phyloP scores from a whole-genome alignment of 768 basidiomycete genomes.

The Leccinum subgranulosum region DNA sequence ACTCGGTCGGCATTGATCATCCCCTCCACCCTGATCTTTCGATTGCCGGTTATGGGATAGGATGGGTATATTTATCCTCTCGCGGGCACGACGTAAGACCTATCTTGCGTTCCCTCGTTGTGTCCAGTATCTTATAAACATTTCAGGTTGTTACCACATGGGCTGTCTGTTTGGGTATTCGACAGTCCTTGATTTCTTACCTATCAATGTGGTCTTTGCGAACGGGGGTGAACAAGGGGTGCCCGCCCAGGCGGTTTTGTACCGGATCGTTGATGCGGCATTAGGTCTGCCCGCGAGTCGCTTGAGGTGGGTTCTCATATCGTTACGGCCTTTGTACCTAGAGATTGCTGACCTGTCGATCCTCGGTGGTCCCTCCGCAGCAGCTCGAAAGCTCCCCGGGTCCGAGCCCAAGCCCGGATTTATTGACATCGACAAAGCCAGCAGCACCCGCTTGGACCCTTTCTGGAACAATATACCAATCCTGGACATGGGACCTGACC shows the following conservation, averaged over 20 bases:
- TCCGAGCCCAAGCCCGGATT: neutral
- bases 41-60: slow-evolving; percentile 39
- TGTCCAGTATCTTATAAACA: neutral
- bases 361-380: too few species aligned
- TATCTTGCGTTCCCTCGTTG: neutral
- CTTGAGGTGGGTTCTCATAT: too few species aligned
- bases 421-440: neutral
- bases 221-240: too few species aligned
- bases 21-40: slow-evolving; percentile 19
- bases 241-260: too few species aligned
- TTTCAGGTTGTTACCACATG: neutral
- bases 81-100: slow-evolving; percentile 37
- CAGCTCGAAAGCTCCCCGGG: neutral
- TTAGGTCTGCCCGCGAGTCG: too few species aligned
- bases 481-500: slow-evolving; percentile 36
- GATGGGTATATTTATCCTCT: slow-evolving; percentile 39
- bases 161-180: neutral
- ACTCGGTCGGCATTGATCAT: slow-evolving; percentile 19
- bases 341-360: too few species aligned
- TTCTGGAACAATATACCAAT: slow-evolving; percentile 27
- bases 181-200: neutral
- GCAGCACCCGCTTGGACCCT: slow-evolving; percentile 14
- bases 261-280: too few species aligned
- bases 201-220: too few species aligned
- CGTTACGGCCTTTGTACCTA: too few species aligned